phyloP scores from a whole-genome alignment of 2,329 filamentous ascomycete species.

The Sporothrix schenckii region DNA sequence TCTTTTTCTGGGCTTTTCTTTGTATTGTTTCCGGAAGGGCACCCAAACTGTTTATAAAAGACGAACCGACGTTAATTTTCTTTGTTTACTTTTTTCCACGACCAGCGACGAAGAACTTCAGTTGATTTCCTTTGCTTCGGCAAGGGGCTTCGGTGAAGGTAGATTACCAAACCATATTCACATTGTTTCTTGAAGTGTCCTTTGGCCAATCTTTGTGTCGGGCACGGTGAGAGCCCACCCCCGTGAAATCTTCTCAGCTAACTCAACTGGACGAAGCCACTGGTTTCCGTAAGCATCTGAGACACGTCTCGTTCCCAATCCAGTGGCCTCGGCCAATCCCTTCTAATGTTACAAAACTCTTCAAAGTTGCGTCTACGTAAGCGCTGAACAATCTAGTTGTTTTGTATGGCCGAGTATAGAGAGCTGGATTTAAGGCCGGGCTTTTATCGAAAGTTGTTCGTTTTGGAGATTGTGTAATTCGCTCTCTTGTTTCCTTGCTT shows the following conservation, averaged over 20 bases:
- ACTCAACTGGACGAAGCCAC: neutral
- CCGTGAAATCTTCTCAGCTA: neutral
- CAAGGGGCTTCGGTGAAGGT: neutral
- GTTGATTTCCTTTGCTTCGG: neutral
- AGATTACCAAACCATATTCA: neutral
- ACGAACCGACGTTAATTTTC: constrained; percentile 19
- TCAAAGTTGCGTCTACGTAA: neutral
- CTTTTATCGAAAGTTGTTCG: too few relatives aligned
- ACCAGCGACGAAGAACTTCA: too few relatives aligned
- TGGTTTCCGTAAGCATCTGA: constrained; percentile 8
- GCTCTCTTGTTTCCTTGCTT: too few relatives aligned
- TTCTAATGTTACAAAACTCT: neutral
- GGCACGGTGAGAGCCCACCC: neutral
- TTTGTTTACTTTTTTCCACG: neutral
- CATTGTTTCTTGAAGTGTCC: too few relatives aligned
- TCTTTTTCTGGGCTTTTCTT: constrained; percentile 6
- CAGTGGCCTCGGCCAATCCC: neutral
- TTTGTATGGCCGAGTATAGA: too few relatives aligned
- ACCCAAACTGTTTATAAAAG: constrained; percentile 8
- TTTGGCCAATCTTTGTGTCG: neutral
- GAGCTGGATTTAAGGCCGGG: too few relatives aligned
- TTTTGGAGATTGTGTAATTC: too few relatives aligned
- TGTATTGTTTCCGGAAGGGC: constrained; percentile 8
- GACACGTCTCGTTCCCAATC: neutral
- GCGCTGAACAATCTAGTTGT: neutral